These are phyloP conservation scores for Xerocomellus dryophilus DNA, from an alignment of 768 basidiomycete genomes.

Conservation along the genomic window DNA sequence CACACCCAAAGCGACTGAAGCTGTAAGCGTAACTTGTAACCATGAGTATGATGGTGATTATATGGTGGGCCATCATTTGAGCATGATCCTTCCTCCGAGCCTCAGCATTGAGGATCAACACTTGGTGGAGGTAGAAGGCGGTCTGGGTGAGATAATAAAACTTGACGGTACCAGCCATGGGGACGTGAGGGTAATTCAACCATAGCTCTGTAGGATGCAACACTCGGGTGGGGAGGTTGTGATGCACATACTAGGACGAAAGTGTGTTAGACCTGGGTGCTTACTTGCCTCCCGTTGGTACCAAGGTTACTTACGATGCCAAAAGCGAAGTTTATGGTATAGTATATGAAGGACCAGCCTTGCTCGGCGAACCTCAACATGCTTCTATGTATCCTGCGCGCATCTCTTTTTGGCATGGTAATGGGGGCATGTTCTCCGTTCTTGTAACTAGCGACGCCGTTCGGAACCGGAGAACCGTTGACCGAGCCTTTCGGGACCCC, in stretches of 20 bases:
- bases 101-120: slow-evolving; percentile 91
- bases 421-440: slow-evolving; percentile 22
- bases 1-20: slow-evolving; percentile 84
- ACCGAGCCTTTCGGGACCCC: slow-evolving; percentile 26
- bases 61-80: slow-evolving; percentile 96
- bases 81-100: slow-evolving; percentile 87
- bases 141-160: slow-evolving; percentile 85
- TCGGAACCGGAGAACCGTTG: slow-evolving; percentile 24
- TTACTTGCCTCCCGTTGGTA: slow-evolving; percentile 5
- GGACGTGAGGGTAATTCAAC: slow-evolving; percentile 78
- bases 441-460: slow-evolving; percentile 31
- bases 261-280: slow-evolving; percentile 4
- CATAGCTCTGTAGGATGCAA: slow-evolving; percentile 68
- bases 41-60: slow-evolving; percentile 83
- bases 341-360: slow-evolving; percentile 86
- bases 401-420: slow-evolving; percentile 43
- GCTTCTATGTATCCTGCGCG: slow-evolving; percentile 61
- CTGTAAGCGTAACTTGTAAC: slow-evolving; percentile 74
- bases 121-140: slow-evolving; percentile 89
- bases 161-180: slow-evolving; percentile 78
- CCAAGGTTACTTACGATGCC: slow-evolving; percentile 68
- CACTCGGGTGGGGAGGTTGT: slow-evolving; percentile 61
- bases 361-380: slow-evolving; percentile 93
- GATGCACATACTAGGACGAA: slow-evolving; percentile 69
- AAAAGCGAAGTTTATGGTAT: slow-evolving; percentile 66